These are phyloP conservation scores for Phytopythium boreale DNA, from an alignment of 352 stramenopile species.

Conservation along the genomic window DNA sequence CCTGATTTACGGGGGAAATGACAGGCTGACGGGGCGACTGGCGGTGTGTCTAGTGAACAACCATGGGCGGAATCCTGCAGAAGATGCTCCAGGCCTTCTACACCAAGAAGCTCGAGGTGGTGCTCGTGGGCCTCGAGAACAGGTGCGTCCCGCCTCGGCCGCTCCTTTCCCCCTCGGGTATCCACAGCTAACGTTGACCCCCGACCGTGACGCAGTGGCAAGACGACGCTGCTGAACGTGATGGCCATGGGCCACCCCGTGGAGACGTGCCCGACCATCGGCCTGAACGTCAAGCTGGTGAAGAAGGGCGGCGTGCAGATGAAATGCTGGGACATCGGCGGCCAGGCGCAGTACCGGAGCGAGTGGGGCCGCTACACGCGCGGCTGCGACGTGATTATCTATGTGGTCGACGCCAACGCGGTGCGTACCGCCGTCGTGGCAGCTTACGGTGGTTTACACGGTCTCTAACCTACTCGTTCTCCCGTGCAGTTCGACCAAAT, in stretches of 20 bases:
- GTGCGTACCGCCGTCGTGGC: conserved; percentile 33
- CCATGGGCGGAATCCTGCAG: conserved; percentile 92
- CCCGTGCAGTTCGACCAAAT: conserved; percentile 89
- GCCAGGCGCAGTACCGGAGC: conserved; percentile 95
- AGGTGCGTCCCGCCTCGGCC: conserved; percentile 42
- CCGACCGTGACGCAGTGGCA: conserved; percentile 70
- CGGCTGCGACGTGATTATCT: conserved; percentile 98
- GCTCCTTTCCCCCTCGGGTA: neutral
- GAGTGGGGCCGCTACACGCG: conserved; percentile 94
- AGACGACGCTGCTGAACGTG: conserved; percentile 95
- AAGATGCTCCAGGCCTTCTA: conserved; percentile 96
- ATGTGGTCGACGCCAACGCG: conserved; percentile 96
- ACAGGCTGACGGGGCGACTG: neutral
- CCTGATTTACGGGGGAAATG: neutral
- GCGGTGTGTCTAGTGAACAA: conserved; percentile 8
- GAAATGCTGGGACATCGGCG: conserved; percentile 99
- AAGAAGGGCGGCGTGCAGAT: conserved; percentile 95
- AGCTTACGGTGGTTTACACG: too few species aligned
- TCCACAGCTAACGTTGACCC: neutral
- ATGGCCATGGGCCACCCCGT: conserved; percentile 95
- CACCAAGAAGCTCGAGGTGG: conserved; percentile 96
- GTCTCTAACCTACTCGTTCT: neutral
- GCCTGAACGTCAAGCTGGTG: conserved; percentile 97
- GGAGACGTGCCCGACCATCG: conserved; percentile 97
- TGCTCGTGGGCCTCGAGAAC: conserved; percentile 97